phyloP scores from a whole-genome alignment of 2,329 filamentous ascomycete species.

The Cladobotryum protrusum region DNA sequence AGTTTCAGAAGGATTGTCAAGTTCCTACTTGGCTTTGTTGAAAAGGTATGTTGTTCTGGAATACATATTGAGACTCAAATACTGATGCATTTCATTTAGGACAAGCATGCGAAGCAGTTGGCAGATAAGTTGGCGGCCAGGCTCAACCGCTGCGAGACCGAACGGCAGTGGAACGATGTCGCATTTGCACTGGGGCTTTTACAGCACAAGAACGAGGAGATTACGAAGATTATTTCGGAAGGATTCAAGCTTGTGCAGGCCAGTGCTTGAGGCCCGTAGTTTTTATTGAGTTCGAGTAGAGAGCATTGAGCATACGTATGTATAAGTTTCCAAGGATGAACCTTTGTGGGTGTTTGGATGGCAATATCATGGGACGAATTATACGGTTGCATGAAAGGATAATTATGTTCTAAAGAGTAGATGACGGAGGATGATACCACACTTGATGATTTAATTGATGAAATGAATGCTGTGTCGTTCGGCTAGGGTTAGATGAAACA shows the following conservation, averaged over 20 bases:
- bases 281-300: background rate
- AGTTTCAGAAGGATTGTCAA: slow-evolving; percentile 80
- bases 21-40: slow-evolving; percentile 91
- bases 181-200: slow-evolving; percentile 84
- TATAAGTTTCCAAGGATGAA: too few relatives aligned
- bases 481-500: too few relatives aligned
- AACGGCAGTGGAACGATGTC: slow-evolving; percentile 96
- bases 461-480: too few relatives aligned
- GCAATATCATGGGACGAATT: background rate
- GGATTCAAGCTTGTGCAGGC: slow-evolving; percentile 69
- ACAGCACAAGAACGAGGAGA: slow-evolving; percentile 90
- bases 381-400: too few relatives aligned
- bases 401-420: too few relatives aligned
- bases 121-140: slow-evolving; percentile 87
- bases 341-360: background rate
- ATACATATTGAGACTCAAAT: background rate
- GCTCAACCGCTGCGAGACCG: slow-evolving; percentile 77
- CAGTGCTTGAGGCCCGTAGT: slow-evolving; percentile 39
- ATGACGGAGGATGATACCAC: too few relatives aligned
- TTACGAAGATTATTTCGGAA: slow-evolving; percentile 66
- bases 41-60: slow-evolving; percentile 62
- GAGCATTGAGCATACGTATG: too few relatives aligned
- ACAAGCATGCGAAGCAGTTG: slow-evolving; percentile 94
- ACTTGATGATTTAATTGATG: too few relatives aligned
- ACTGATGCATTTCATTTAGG: slow-evolving; percentile 44